Base-by-base conservation (phyloP, 768 basidiomycete species). In the Pholiota conissans region DNA sequence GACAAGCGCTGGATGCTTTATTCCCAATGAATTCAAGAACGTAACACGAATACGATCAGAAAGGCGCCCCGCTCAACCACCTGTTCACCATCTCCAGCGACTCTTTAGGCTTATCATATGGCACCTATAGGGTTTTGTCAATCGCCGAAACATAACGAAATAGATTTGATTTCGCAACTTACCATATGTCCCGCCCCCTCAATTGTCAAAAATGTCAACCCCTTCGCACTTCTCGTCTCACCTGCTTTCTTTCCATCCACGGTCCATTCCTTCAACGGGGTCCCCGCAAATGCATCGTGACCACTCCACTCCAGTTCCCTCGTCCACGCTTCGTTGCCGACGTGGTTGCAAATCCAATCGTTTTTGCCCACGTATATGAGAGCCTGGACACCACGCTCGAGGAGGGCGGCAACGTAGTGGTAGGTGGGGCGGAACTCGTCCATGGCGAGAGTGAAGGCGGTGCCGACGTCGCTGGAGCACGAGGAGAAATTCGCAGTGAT, bases 281-380 rank as follows among this genome's bases (percentile, higher is more conserved):
- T 61, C 58, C 2, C 66, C 55, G 6, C 65, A 84, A 62, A 76
- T 74, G 61, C 79, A 58, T 63, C 64, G 55, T 80, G 72, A 2
- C 89, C 89, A 35, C 78, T 81, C 92, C 92, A 92, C 58, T 88
- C 83, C 61, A 93, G 75, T 30, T 71, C 71, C 56, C 84, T 70
- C 8, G 84, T 82, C 89, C 90, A 93, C 30, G 79, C 73, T 63
- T 86, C 82, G 66, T 91, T 91, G 3, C 85, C 87, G 14, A 89
- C 72, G 80, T 84, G 86, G 66, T 90, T 90, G 68, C 89, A 90
- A 56, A 85, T 85, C 84, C 84, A 89, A 60, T 89, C 88, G 57
- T 86, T 84, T 42, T 77, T 79, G 7, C 87, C 89, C 1, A 84
- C 85, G 62, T 90, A 90, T 49, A 87, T 82, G 37, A 93, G 78